Evolutionary conservation across 192 early-diverging fungal genomes (phyloP).

Genomic region (Pilaira anomala): DNA sequence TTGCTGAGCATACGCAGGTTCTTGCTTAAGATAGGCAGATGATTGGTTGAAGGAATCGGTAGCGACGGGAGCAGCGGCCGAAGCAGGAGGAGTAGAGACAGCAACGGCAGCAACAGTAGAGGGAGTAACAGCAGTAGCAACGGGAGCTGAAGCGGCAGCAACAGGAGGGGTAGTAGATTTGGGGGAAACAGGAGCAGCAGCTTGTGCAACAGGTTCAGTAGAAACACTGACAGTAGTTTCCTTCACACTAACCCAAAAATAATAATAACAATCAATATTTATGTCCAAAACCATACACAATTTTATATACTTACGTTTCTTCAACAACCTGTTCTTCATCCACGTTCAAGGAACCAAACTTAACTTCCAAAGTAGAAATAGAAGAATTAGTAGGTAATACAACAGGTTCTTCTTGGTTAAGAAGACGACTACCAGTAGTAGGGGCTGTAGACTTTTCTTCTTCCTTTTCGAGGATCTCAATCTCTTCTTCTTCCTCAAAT

Average conservation of each 20-base stretch:
- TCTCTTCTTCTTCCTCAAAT: conserved; percentile 18
- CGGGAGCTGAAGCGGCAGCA: conserved; percentile 4
- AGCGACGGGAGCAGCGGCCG: not conserved
- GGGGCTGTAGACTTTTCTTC: conserved; percentile 44
- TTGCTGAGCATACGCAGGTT: not conserved
- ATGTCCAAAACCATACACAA: too few species aligned
- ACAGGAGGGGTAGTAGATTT: not conserved
- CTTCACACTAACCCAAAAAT: conserved; percentile 1
- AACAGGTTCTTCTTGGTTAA: conserved; percentile 86
- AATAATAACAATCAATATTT: not conserved
- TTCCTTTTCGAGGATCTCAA: conserved; percentile 35
- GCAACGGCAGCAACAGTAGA: not conserved
- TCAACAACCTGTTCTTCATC: conserved; percentile 50
- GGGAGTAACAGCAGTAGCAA: not conserved
- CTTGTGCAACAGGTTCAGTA: conserved; percentile 22
- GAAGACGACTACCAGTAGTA: conserved; percentile 55
- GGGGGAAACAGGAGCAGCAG: not conserved
- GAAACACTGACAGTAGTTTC: conserved; percentile 35
- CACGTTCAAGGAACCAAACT: conserved; percentile 78
- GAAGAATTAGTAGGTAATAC: conserved; percentile 75
- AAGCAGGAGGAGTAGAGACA: not conserved
- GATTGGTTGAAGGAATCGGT: not conserved
- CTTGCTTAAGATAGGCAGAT: not conserved
- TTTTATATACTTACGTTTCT: conserved; percentile 8
- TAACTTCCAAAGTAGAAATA: conserved; percentile 64